These are phyloP conservation scores for Cladosporium sp. DNA, from an alignment of 2,329 filamentous ascomycete genomes.

Conservation along the genomic window DNA sequence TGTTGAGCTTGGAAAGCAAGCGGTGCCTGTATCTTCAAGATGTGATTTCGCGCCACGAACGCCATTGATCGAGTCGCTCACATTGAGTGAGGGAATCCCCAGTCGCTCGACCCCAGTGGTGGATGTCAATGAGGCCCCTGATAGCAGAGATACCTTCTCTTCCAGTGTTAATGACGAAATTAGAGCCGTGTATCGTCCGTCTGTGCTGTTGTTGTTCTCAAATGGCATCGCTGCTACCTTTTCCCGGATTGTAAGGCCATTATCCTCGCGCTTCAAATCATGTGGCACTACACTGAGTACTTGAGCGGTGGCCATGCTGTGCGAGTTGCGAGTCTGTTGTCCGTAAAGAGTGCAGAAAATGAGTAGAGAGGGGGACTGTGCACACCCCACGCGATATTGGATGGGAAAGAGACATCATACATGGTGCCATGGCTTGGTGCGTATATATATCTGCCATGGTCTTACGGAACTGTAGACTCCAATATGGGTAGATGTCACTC, in stretches of 20 bases:
- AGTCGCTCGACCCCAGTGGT: constrained; percentile 39
- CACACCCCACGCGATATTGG: too few species aligned
- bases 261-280: background rate
- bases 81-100: constrained; percentile 63
- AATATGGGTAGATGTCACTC: background rate
- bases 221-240: background rate
- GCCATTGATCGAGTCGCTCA: constrained; percentile 70
- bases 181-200: constrained; percentile 9
- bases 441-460: background rate
- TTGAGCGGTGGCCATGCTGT: background rate
- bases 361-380: background rate
- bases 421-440: background rate
- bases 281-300: background rate
- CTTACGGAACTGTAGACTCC: background rate
- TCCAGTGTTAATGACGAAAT: constrained; percentile 30
- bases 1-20: constrained; percentile 67
- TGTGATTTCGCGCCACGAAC: constrained; percentile 64
- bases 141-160: constrained; percentile 35
- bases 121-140: constrained; percentile 43
- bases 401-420: background rate
- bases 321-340: background rate
- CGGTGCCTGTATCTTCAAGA: constrained; percentile 65
- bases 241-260: background rate
- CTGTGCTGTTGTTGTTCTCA: background rate
- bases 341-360: background rate